These are phyloP conservation scores for Apiospora sp. DNA, from an alignment of 2,329 filamentous ascomycete genomes.

Conservation along the genomic window DNA sequence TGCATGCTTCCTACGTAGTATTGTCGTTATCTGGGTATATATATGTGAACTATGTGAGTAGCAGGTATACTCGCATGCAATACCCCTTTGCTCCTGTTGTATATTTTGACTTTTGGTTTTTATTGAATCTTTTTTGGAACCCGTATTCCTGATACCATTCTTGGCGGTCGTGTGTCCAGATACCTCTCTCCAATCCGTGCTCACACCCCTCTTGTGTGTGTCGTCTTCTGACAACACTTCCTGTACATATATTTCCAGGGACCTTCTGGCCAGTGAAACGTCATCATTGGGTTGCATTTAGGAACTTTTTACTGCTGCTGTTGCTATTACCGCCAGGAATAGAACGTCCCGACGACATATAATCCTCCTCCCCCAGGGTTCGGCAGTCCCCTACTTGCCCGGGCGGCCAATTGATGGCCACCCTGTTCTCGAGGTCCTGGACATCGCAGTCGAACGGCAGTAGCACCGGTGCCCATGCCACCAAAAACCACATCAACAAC, in stretches of 20 bases:
- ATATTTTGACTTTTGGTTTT: neutral
- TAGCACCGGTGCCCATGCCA: neutral
- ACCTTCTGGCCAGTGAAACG: neutral
- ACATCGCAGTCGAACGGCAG: constrained; percentile 15
- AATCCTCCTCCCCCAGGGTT: constrained; percentile 9
- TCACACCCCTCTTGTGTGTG: constrained; percentile 2
- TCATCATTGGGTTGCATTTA: constrained; percentile 11
- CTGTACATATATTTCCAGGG: neutral
- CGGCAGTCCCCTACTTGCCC: constrained; percentile 21
- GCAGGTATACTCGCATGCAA: constrained; percentile 1
- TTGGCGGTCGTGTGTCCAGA: neutral
- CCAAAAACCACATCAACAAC: neutral
- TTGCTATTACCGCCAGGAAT: constrained; percentile 10
- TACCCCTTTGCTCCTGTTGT: neutral
- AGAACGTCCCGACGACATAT: constrained; percentile 11
- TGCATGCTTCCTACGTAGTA: constrained; percentile 9
- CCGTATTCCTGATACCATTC: neutral
- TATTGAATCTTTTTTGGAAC: neutral
- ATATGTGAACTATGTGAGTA: constrained; percentile 4
- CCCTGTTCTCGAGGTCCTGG: constrained; percentile 11
- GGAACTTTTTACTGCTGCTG: constrained; percentile 6
- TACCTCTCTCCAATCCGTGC: neutral
- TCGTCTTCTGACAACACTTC: neutral
- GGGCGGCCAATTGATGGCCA: constrained; percentile 27
- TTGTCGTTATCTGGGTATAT: neutral